phyloP scores from a whole-genome alignment of 2,329 filamentous ascomycete species.

The Aquanectria penicillioides region DNA sequence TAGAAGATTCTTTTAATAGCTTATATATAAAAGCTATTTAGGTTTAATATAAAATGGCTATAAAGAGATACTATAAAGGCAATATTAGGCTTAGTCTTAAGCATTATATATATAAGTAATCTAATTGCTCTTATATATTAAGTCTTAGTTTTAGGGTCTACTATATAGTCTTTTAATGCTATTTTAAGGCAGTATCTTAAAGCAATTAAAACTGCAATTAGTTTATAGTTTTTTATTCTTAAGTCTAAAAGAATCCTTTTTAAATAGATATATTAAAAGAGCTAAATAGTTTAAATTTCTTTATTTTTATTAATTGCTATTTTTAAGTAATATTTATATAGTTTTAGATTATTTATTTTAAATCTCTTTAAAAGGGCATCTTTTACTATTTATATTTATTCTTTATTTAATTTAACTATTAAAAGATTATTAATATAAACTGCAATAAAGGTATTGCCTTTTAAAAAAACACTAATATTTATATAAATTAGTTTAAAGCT shows the following conservation, averaged over 20 bases:
- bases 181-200: background rate
- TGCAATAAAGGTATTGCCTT: background rate
- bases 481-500: background rate
- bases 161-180: background rate
- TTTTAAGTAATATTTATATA: background rate
- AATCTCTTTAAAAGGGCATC: background rate
- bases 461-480: background rate
- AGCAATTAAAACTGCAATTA: background rate
- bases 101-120: background rate
- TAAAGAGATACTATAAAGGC: background rate
- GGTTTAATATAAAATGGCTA: background rate
- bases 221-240: background rate
- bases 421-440: background rate
- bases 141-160: background rate
- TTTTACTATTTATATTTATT: background rate
- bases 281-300: background rate
- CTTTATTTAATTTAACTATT: background rate
- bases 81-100: background rate
- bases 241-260: background rate
- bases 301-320: background rate
- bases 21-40: background rate
- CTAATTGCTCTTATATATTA: background rate
- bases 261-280: background rate
- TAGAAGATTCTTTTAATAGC: background rate
- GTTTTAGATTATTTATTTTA: background rate